Evolutionary conservation across 352 stramenopile genomes (phyloP).

Genomic region (Phytopythium ostracodes): DNA sequence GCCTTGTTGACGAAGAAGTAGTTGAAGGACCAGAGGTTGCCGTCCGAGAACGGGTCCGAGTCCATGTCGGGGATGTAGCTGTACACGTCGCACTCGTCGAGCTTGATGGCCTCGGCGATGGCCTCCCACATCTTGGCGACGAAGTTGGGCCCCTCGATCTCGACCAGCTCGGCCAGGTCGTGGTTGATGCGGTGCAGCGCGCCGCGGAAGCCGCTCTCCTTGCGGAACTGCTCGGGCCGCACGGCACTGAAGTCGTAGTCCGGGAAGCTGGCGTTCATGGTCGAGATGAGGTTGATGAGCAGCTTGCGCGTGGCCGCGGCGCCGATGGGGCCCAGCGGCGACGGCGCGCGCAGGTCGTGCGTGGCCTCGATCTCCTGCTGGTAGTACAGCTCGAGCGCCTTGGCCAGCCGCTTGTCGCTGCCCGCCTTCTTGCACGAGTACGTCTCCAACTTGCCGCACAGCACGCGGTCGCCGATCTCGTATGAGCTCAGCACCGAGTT

Average conservation of each 20-base stretch:
- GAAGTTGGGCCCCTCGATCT: conserved; percentile 98
- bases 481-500: conserved; percentile 87
- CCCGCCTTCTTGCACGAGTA: conserved; percentile 93
- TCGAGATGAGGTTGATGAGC: conserved; percentile 92
- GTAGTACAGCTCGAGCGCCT: conserved; percentile 87
- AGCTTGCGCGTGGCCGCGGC: conserved; percentile 81
- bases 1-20: conserved; percentile 95
- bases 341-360: conserved; percentile 56
- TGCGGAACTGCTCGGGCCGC: conserved; percentile 88
- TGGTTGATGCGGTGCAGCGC: conserved; percentile 88
- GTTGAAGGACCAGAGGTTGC: conserved; percentile 93
- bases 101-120: conserved; percentile 79
- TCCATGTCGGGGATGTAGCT: conserved; percentile 94
- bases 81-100: conserved; percentile 91
- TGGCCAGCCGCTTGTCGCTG: conserved; percentile 90
- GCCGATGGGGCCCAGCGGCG: conserved; percentile 75
- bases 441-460: conserved; percentile 86
- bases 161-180: conserved; percentile 86
- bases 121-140: conserved; percentile 98
- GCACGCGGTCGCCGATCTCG: conserved; percentile 83
- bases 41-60: conserved; percentile 90
- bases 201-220: conserved; percentile 82
- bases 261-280: conserved; percentile 92
- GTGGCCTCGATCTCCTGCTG: conserved; percentile 63
- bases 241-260: conserved; percentile 92